These are phyloP conservation scores for Dothideomycetidae sp. DNA, from an alignment of 2,329 filamentous ascomycete species.

Conservation along the genomic window DNA sequence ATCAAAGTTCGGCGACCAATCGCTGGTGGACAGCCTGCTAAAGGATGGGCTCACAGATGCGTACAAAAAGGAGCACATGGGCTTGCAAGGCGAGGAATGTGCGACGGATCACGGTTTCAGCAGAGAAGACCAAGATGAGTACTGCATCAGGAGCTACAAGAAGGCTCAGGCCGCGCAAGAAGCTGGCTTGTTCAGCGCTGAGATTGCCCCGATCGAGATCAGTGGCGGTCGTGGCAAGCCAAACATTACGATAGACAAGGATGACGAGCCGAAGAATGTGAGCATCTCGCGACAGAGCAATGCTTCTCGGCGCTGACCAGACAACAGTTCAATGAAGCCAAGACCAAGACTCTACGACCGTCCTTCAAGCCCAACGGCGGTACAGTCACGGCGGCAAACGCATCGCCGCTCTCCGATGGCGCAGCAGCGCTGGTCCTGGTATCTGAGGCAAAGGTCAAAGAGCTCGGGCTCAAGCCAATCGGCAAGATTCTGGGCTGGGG, in stretches of 20 bases:
- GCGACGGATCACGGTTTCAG: constrained; percentile 66
- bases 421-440: constrained; percentile 85
- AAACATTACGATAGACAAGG: constrained; percentile 59
- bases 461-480: constrained; percentile 78
- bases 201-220: constrained; percentile 84
- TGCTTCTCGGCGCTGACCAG: constrained; percentile 9
- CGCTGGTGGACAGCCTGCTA: constrained; percentile 76
- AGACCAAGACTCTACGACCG: constrained; percentile 45
- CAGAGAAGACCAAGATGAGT: constrained; percentile 82
- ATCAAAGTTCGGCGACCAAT: constrained; percentile 87
- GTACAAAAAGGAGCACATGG: constrained; percentile 96
- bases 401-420: constrained; percentile 89
- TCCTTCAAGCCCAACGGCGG: constrained; percentile 71
- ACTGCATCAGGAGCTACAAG: constrained; percentile 89
- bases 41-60: constrained; percentile 92
- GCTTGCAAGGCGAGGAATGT: constrained; percentile 82
- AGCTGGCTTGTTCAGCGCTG: constrained; percentile 63
- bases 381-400: constrained; percentile 91
- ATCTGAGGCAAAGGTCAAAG: constrained; percentile 85
- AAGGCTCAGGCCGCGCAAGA: constrained; percentile 79
- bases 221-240: constrained; percentile 85
- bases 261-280: constrained; percentile 91
- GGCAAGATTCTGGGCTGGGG: constrained; percentile 97
- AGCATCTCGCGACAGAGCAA: constrained; percentile 16
- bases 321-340: constrained; percentile 36